Conservation (phyloP, 2,329 filamentous ascomycete species). For the Cladosporium sp. region DNA sequence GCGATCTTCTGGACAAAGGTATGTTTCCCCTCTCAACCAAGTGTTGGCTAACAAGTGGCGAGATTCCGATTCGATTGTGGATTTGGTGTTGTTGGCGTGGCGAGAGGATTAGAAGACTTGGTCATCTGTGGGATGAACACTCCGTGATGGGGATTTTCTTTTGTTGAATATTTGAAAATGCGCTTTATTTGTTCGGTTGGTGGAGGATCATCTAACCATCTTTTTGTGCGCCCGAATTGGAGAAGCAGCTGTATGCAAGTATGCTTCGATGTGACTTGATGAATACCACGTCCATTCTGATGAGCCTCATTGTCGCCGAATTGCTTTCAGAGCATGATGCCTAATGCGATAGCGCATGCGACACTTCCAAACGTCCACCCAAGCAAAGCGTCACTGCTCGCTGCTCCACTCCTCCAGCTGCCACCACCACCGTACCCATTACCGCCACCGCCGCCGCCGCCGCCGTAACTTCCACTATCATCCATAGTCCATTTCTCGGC, state of each 20-base stretch:
- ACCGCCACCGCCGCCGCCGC: neutral
- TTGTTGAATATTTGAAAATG: neutral
- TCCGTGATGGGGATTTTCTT: neutral
- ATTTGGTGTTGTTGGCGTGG: neutral
- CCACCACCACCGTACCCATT: neutral
- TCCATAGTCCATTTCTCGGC: conserved; percentile 24
- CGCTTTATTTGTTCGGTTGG: neutral
- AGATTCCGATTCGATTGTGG: neutral
- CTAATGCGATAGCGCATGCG: neutral
- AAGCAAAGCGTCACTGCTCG: neutral
- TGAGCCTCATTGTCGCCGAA: neutral
- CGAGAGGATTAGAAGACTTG: too few species aligned
- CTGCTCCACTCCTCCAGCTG: conserved; percentile 1
- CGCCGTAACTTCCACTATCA: neutral
- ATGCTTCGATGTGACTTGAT: neutral
- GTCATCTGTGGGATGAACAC: too few species aligned
- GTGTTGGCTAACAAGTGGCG: neutral
- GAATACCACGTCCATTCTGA: neutral
- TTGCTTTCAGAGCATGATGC: neutral
- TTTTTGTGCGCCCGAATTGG: neutral
- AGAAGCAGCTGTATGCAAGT: neutral
- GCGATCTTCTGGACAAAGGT: neutral
- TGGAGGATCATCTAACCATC: neutral
- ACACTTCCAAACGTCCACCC: neutral
- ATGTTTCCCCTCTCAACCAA: neutral